Conservation (phyloP, 2,329 filamentous ascomycete species). For the Coleophoma cylindrospora region DNA sequence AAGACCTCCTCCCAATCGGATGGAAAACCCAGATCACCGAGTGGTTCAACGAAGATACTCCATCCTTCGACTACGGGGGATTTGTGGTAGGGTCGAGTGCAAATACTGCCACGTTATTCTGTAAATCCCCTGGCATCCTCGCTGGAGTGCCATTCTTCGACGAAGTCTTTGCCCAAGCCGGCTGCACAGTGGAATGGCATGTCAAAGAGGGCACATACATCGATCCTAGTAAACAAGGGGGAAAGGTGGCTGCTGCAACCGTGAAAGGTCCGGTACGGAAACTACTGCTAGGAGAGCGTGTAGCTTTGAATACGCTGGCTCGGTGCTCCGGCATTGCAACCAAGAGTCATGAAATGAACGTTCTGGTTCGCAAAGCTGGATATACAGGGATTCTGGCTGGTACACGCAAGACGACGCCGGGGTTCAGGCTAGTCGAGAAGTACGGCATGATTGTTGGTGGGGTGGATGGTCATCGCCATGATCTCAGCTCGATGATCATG, state of each 20-base stretch:
- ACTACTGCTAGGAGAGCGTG: slow-evolving; percentile 79
- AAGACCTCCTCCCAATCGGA: slow-evolving; percentile 75
- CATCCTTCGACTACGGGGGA: slow-evolving; percentile 93
- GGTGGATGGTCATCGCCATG: slow-evolving; percentile 86
- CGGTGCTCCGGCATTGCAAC: slow-evolving; percentile 89
- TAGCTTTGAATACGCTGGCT: slow-evolving; percentile 85
- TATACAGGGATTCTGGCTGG: slow-evolving; percentile 85
- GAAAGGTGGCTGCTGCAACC: slow-evolving; percentile 64
- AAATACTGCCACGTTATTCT: slow-evolving; percentile 62
- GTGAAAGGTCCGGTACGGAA: slow-evolving; percentile 80
- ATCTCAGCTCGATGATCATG: slow-evolving; percentile 95
- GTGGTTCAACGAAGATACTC: slow-evolving; percentile 96
- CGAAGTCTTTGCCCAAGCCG: slow-evolving; percentile 85
- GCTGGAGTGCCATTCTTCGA: slow-evolving; percentile 94
- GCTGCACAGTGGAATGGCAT: slow-evolving; percentile 90
- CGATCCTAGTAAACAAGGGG: slow-evolving; percentile 41
- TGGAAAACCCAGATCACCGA: slow-evolving; percentile 76
- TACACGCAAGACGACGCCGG: slow-evolving; percentile 94
- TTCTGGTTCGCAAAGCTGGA: slow-evolving; percentile 56
- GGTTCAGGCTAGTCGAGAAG: slow-evolving; percentile 93
- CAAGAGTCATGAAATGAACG: slow-evolving; percentile 50
- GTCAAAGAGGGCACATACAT: slow-evolving; percentile 69
- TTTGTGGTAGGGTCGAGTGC: slow-evolving; percentile 81
- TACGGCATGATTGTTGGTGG: slow-evolving; percentile 96
- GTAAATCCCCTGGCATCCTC: slow-evolving; percentile 71